Percentiles rank a stretch among this genome's conserved stretches.
Evolutionary conservation across 352 stramenopile species (phyloP).

Genomic region (Aphanomyces stellatus): DNA sequence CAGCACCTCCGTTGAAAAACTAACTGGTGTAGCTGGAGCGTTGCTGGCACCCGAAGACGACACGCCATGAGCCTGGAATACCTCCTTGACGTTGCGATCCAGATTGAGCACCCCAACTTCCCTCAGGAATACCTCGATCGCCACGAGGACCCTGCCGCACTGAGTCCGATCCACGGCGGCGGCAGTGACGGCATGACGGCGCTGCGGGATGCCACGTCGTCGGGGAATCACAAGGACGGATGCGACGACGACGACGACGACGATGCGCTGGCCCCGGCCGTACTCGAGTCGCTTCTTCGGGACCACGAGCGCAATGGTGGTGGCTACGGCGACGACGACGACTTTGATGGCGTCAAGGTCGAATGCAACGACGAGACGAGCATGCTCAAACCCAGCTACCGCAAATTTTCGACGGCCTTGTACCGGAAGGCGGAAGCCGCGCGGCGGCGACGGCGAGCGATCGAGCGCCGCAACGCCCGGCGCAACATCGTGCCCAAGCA

Average conservation of each 20-base stretch:
- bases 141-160: neutral
- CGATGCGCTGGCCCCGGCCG: neutral
- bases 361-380: neutral
- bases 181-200: neutral
- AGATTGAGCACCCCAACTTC: slow-evolving; percentile 16
- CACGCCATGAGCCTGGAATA: slow-evolving; percentile 18
- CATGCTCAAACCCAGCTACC: slow-evolving; percentile 6
- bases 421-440: slow-evolving; percentile 15
- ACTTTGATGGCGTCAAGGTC: neutral
- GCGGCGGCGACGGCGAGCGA: slow-evolving; percentile 6
- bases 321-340: neutral
- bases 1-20: neutral
- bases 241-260: too few relatives aligned
- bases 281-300: too few relatives aligned
- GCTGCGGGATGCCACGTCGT: neutral
- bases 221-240: too few relatives aligned
- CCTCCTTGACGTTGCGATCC: slow-evolving; percentile 18
- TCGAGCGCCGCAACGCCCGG: slow-evolving; percentile 13
- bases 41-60: slow-evolving; percentile 4
- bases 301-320: too few relatives aligned
- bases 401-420: slow-evolving; percentile 1
- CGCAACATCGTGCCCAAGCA: slow-evolving; percentile 15
- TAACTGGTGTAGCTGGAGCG: neutral
- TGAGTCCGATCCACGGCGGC: neutral
- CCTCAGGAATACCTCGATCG: neutral